phyloP scores from a whole-genome alignment of 805 yeast genomes.

The Yamadazyma scolyti region DNA sequence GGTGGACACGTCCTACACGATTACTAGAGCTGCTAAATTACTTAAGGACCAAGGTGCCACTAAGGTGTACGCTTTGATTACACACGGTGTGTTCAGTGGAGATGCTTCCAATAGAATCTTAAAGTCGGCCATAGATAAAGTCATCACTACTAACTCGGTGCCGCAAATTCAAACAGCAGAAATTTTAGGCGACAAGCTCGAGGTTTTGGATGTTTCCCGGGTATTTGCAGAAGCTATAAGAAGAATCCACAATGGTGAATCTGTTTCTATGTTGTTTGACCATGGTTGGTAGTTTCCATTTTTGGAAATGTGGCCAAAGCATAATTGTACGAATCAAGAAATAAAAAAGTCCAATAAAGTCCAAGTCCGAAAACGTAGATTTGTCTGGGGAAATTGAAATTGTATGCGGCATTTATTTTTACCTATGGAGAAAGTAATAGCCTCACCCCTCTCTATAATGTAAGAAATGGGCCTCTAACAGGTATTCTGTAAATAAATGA shows the following conservation, averaged over 20 bases:
- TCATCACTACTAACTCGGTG: constrained; percentile 86
- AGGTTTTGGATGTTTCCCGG: constrained; percentile 81
- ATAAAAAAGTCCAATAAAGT: too few species aligned
- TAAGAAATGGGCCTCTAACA: too few species aligned
- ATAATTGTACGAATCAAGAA: background rate
- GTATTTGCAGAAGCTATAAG: constrained; percentile 93
- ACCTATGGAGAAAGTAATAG: background rate
- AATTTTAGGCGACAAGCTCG: constrained; percentile 51
- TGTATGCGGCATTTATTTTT: too few species aligned
- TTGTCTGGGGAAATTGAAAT: too few species aligned
- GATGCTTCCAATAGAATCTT: constrained; percentile 76
- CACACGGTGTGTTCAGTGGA: constrained; percentile 92
- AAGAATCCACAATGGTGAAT: constrained; percentile 95
- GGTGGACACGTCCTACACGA: constrained; percentile 89
- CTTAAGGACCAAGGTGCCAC: constrained; percentile 91
- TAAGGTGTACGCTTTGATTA: constrained; percentile 79
- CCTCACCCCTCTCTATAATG: too few species aligned
- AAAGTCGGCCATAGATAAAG: constrained; percentile 69
- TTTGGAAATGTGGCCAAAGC: too few species aligned
- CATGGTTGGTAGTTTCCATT: constrained; percentile 63
- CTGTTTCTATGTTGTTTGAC: constrained; percentile 89
- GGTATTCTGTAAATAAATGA: too few species aligned
- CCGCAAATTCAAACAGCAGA: constrained; percentile 67
- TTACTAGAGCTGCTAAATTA: constrained; percentile 86
- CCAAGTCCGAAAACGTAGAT: too few species aligned